Evolutionary conservation across 148 eudicot genomes (phyloP).

Genomic region (Heliamphora exappendiculata): DNA sequence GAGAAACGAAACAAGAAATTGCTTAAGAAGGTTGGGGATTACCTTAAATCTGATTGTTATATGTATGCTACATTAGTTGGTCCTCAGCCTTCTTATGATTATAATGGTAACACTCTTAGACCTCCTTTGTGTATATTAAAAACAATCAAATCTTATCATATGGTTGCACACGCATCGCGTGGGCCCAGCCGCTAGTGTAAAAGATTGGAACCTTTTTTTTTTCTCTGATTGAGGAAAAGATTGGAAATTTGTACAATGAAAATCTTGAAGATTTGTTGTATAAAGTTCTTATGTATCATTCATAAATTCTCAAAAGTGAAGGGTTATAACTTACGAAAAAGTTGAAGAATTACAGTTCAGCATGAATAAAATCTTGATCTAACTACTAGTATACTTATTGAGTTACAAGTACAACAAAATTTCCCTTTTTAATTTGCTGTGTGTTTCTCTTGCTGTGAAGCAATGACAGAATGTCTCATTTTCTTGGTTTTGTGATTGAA

Average conservation of each 20-base stretch:
- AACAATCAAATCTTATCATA: neutral
- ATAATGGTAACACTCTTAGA: neutral
- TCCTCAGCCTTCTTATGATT: no score
- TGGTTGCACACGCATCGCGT: neutral
- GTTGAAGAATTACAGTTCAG: no score
- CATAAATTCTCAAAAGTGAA: neutral
- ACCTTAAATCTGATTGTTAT: no score
- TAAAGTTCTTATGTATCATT: neutral
- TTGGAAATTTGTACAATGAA: neutral
- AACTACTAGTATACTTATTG: neutral
- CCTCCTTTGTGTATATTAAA: no score
- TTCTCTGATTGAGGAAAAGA: neutral
- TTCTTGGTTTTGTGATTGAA: neutral
- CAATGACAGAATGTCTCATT: neutral
- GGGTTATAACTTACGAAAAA: neutral
- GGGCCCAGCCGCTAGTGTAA: neutral
- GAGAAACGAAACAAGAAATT: no score
- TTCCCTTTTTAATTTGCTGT: neutral
- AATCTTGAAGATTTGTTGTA: neutral
- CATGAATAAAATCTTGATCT: neutral
- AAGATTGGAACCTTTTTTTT: no score
- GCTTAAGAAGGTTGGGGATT: no score
- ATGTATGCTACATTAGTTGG: no score
- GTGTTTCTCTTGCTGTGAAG: neutral
- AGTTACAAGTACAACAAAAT: neutral